Percentiles rank a stretch among this genome's conserved stretches.
These are phyloP conservation scores for Plasmodium berghei DNA, from an alignment of 169 alveolate genomes.

Conservation along the genomic window DNA sequence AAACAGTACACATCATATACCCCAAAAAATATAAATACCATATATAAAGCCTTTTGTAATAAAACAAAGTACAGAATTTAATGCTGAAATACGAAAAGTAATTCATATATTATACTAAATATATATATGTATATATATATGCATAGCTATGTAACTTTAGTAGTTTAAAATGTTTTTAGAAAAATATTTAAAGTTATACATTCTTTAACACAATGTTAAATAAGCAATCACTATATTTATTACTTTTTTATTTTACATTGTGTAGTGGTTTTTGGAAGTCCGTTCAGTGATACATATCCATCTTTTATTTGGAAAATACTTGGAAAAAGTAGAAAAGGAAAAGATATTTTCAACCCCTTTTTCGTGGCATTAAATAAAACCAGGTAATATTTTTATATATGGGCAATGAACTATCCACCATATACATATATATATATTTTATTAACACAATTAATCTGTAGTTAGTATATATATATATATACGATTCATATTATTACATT, in stretches of 20 bases:
- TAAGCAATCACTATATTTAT: neutral
- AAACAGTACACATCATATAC: no score
- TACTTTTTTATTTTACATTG: neutral
- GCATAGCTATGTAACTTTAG: no score
- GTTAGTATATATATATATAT: neutral
- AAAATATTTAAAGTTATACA: no score
- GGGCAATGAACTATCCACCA: neutral
- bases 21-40: no score
- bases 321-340: constrained; percentile 66
- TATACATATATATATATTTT: neutral
- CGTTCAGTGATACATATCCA: constrained; percentile 75
- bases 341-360: constrained; percentile 74
- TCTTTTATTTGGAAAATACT: constrained; percentile 69
- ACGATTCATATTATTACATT: neutral
- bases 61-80: no score
- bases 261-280: constrained; percentile 76
- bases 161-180: no score
- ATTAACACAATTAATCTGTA: neutral
- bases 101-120: no score
- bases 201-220: no score
- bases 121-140: no score
- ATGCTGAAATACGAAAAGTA: no score
- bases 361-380: constrained; percentile 61
- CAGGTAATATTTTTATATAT: constrained; percentile 11
- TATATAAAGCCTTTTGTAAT: no score